phyloP scores from a whole-genome alignment of 805 yeast genomes.

The Lachancea waltii region DNA sequence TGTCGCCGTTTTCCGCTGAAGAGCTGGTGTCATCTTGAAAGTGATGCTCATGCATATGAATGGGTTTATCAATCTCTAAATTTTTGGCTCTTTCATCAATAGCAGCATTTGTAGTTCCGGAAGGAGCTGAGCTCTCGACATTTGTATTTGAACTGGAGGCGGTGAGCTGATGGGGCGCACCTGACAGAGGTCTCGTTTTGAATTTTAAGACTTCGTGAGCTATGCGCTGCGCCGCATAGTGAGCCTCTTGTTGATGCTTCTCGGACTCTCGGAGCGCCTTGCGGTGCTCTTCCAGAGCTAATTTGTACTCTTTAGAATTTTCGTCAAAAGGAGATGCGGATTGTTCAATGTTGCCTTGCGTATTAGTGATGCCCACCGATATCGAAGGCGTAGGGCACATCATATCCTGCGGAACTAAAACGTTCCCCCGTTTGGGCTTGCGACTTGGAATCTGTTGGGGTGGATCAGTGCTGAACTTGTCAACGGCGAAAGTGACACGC shows the following conservation, averaged over 20 bases:
- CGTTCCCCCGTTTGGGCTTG: constrained; percentile 74
- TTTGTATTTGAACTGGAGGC: neutral
- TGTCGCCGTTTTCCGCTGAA: constrained; percentile 22
- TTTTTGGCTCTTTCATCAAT: constrained; percentile 24
- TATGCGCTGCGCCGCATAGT: constrained; percentile 59
- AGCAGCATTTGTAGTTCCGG: constrained; percentile 7
- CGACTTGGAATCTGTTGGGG: constrained; percentile 93
- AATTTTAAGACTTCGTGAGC: constrained; percentile 57
- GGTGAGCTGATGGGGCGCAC: neutral
- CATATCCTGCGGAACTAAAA: constrained; percentile 62
- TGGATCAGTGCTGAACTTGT: constrained; percentile 69
- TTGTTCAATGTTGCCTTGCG: constrained; percentile 22
- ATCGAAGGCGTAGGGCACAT: constrained; percentile 53
- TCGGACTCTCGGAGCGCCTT: constrained; percentile 53
- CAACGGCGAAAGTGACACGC: constrained; percentile 73
- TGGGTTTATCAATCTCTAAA: constrained; percentile 64
- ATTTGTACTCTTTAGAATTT: constrained; percentile 40
- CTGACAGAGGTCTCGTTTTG: constrained; percentile 21
- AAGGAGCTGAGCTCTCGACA: neutral
- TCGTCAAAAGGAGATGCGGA: constrained; percentile 31
- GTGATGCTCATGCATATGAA: constrained; percentile 53
- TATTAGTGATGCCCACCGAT: constrained; percentile 59
- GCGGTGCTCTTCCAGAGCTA: constrained; percentile 55
- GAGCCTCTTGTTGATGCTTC: constrained; percentile 73
- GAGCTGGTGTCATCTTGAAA: constrained; percentile 32